These are phyloP conservation scores for Mycena belliarum DNA, from an alignment of 768 basidiomycete genomes.

Conservation along the genomic window DNA sequence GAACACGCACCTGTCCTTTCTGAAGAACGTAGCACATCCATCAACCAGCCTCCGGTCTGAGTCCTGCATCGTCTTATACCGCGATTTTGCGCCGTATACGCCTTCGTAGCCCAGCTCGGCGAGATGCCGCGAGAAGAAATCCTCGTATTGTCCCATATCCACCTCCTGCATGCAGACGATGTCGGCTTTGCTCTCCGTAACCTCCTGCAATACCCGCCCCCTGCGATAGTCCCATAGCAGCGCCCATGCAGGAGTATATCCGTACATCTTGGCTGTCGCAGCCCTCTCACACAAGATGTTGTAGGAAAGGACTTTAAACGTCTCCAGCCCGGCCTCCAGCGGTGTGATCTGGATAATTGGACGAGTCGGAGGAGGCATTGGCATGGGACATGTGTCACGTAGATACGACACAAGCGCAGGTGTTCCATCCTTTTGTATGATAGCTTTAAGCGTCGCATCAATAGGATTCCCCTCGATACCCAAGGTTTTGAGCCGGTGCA, in stretches of 20 bases:
- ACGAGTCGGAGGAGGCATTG: constrained; percentile 78
- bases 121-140: constrained; percentile 80
- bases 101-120: constrained; percentile 83
- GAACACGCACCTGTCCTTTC: constrained; percentile 72
- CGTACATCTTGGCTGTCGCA: constrained; percentile 87
- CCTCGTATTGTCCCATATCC: constrained; percentile 89
- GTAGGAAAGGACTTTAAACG: constrained; percentile 81
- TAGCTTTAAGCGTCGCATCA: constrained; percentile 69
- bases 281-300: constrained; percentile 93
- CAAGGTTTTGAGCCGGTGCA: constrained; percentile 90
- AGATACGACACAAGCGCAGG: constrained; percentile 82
- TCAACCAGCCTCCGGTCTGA: constrained; percentile 87
- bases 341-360: constrained; percentile 59
- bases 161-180: constrained; percentile 96
- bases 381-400: constrained; percentile 90
- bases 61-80: constrained; percentile 91
- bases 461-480: constrained; percentile 98
- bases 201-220: constrained; percentile 82
- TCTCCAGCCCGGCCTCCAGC: constrained; percentile 70
- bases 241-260: constrained; percentile 97
- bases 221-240: constrained; percentile 94
- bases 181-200: constrained; percentile 80
- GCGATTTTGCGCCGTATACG: constrained; percentile 87
- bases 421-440: constrained; percentile 96
- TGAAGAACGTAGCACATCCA: constrained; percentile 97